A percentile compares a stretch with the other conserved stretches of the same genome.
Conservation (phyloP, 768 basidiomycete genomes). For the Leccinellum rugosiceps region DNA sequence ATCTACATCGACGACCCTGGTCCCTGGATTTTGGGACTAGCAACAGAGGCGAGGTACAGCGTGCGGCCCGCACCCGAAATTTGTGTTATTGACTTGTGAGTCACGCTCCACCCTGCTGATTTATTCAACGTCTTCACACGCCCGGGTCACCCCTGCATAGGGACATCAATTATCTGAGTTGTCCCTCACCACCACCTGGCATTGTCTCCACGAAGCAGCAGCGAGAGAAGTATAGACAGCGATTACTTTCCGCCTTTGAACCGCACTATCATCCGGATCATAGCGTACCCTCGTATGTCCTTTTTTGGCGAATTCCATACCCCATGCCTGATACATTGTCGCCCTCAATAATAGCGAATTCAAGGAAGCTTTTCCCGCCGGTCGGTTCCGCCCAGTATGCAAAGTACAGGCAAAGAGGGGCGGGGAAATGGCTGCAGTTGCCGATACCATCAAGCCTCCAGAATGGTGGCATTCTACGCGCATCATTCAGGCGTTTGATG, state of each 20-base stretch:
- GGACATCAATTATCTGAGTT: conserved; percentile 83
- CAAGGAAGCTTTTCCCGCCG: conserved; percentile 93
- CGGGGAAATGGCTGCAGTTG: conserved; percentile 74
- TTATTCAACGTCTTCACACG: conserved; percentile 3
- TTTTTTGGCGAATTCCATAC: neutral
- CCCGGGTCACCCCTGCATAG: conserved; percentile 33
- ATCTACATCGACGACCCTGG: conserved; percentile 96
- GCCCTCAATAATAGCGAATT: conserved; percentile 62
- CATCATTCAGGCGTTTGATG: conserved; percentile 88
- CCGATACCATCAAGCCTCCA: conserved; percentile 86
- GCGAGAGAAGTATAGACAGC: conserved; percentile 75
- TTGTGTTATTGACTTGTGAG: conserved; percentile 83
- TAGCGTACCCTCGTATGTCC: conserved; percentile 61
- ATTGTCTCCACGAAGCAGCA: conserved; percentile 75
- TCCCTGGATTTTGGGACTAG: conserved; percentile 92
- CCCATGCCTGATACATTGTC: neutral
- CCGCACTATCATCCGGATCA: conserved; percentile 89
- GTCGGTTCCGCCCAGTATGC: conserved; percentile 86
- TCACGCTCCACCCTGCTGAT: conserved; percentile 11
- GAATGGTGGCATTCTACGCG: conserved; percentile 94
- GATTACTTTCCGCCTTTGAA: conserved; percentile 74
- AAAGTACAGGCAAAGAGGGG: conserved; percentile 86
- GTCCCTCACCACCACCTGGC: conserved; percentile 73
- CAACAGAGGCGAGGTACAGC: conserved; percentile 80
- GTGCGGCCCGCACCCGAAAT: conserved; percentile 76